These are phyloP conservation scores for Monosporascus sp. DNA, from an alignment of 2,329 filamentous ascomycete genomes.

Conservation along the genomic window DNA sequence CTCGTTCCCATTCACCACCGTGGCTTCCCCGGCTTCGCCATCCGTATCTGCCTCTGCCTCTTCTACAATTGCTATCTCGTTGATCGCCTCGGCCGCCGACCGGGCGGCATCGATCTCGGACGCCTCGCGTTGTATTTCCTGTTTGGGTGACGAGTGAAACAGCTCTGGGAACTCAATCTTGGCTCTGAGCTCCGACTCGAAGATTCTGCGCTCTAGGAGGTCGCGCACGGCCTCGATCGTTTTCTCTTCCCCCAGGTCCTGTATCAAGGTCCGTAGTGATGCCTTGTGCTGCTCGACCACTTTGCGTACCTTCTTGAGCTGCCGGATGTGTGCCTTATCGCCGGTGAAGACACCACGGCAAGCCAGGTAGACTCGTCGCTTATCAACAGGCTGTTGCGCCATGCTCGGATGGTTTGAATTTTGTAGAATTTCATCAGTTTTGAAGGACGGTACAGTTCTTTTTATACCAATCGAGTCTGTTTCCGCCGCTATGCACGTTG, in stretches of 20 bases:
- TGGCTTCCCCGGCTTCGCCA: constrained; percentile 1
- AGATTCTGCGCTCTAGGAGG: constrained; percentile 21
- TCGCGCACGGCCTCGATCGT: constrained; percentile 14
- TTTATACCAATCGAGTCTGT: too few species aligned
- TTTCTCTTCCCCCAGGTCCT: constrained; percentile 11
- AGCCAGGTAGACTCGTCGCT: constrained; percentile 20
- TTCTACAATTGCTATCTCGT: constrained; percentile 15
- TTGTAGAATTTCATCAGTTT: neutral
- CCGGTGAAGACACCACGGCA: constrained; percentile 23
- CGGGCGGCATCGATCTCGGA: constrained; percentile 23
- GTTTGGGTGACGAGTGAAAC: constrained; percentile 19
- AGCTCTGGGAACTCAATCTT: constrained; percentile 29
- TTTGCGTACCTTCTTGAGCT: constrained; percentile 17
- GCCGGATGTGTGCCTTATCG: constrained; percentile 16
- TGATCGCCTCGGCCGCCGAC: constrained; percentile 22
- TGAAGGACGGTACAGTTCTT: too few species aligned
- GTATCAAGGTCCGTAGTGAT: constrained; percentile 9
- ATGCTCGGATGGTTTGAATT: too few species aligned
- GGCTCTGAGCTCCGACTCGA: constrained; percentile 27
- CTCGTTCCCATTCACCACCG: neutral
- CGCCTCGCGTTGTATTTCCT: constrained; percentile 21
- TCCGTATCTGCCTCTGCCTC: constrained; percentile 4
- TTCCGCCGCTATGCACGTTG: too few species aligned
- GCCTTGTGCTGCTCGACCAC: constrained; percentile 10
- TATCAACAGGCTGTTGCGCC: constrained; percentile 12